Evolutionary conservation across 2,329 filamentous ascomycete genomes (phyloP), one percentile per base, ranked within the genome.

Genomic region (Rutstroemia sp.): DNA sequence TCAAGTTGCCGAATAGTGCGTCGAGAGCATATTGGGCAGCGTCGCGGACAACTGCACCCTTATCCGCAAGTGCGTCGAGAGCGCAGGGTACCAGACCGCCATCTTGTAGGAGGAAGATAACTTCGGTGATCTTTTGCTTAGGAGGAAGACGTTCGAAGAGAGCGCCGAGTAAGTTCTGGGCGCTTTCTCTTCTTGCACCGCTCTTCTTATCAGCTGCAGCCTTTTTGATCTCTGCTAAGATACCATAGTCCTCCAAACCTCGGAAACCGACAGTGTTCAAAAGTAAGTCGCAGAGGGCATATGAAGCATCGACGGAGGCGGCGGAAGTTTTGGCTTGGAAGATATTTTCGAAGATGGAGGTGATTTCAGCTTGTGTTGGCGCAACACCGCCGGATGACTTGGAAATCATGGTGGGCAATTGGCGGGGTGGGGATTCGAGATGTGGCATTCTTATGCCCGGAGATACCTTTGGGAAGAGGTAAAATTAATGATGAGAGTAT

Each of bases 11-110:
- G 72, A 96, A 95, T 23, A 97, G 78, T 23, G 89, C 87, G 71
- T 99, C 92, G 57, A 99, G 80, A 34, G 91, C 94, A 72, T 97
- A 99, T 72, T 95, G 89, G 5, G 92, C 91, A 45, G 92, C 88
- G 69, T 97, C 92, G 65, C 88, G 87, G 48, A 97, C 91, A 7
- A 95, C 86, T 50, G 86, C 76, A 51, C 88, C 89, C 77, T 99
- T 97, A 71, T 99, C 94, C 50, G 92, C 81, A 49, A 99, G 79
- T 8, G 87, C 84, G 67, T 99, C 94, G 58, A 97, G 80, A 23
- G 88, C 89, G 60, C 84, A 77, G 38, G 79, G 72, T 9, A 96
- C 75, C 58, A 95, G 71, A 56, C 83, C 85, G 54, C 86, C 84
- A 71, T 95, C 87, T 69, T 94, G 84, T n/a, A 92, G 72, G 17